Conservation (phyloP, 208 protist genomes). For the Leishmania tarentolae region DNA sequence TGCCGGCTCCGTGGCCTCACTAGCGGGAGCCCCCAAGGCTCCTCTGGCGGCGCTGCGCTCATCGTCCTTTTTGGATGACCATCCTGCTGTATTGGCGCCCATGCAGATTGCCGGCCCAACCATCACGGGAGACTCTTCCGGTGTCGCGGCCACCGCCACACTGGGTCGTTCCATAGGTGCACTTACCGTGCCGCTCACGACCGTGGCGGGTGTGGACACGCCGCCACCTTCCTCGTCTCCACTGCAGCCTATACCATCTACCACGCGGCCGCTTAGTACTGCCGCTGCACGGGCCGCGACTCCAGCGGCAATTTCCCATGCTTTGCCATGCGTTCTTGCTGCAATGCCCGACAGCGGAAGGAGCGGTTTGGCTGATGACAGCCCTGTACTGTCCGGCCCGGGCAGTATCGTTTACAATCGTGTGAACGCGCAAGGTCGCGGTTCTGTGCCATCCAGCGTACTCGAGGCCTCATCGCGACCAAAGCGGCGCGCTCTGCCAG, state of each 20-base stretch:
- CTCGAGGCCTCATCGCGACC: slow-evolving; percentile 23
- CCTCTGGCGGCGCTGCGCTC: neutral
- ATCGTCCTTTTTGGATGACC: neutral
- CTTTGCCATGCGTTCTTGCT: neutral
- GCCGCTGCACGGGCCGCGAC: neutral
- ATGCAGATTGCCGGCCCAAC: neutral
- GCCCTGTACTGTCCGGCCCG: slow-evolving; percentile 4
- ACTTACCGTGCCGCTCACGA: neutral
- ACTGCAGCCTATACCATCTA: neutral
- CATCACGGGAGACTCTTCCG: neutral
- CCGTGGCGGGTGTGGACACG: neutral
- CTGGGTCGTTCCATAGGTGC: neutral
- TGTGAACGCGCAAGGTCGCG: slow-evolving; percentile 20
- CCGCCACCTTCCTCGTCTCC: neutral
- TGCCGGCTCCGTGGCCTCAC: neutral
- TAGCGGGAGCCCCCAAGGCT: neutral
- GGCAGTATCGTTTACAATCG: slow-evolving; percentile 22
- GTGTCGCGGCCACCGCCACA: neutral
- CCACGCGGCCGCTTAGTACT: neutral
- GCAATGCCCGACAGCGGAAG: neutral
- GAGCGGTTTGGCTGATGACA: neutral
- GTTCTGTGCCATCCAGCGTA: slow-evolving; percentile 21
- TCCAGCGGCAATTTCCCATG: neutral
- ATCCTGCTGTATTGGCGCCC: neutral
- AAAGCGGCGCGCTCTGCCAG: slow-evolving; percentile 15